phyloP scores from a whole-genome alignment of 164 flowering plant species.

The Cinnamomum chago region DNA sequence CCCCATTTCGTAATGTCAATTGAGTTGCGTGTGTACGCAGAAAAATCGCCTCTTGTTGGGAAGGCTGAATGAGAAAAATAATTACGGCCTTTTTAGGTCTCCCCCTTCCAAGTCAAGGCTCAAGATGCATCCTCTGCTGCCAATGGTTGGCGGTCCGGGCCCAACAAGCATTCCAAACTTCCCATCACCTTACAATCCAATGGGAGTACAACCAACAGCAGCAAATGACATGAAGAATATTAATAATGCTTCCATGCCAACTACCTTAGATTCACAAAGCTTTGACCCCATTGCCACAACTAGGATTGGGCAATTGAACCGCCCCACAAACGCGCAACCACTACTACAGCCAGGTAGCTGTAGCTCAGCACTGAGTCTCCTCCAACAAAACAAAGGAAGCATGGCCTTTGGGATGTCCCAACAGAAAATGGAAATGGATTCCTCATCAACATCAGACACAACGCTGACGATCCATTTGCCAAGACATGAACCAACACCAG shows the following conservation, averaged over 20 bases:
- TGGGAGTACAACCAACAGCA: neutral
- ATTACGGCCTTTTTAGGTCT: neutral
- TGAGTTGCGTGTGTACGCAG: neutral
- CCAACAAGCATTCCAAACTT: neutral
- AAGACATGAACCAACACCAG: neutral
- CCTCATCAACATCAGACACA: neutral
- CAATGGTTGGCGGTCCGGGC: neutral
- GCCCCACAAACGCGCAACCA: neutral
- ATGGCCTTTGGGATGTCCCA: neutral
- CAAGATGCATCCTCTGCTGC: neutral
- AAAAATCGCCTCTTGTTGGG: constrained; percentile 4
- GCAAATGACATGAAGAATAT: neutral
- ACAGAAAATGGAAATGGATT: neutral
- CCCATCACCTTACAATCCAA: neutral
- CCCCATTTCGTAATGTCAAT: neutral
- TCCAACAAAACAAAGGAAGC: neutral
- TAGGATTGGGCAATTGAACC: neutral
- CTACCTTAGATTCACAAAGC: neutral
- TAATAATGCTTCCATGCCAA: neutral
- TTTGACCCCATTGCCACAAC: neutral
- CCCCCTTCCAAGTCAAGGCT: neutral
- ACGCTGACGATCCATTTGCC: neutral
- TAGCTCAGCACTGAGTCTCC: neutral
- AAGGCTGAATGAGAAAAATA: neutral
- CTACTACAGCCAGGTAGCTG: neutral